Evolutionary conservation across 2,329 filamentous ascomycete genomes (phyloP).

Genomic region (Beauveria asiatica): DNA sequence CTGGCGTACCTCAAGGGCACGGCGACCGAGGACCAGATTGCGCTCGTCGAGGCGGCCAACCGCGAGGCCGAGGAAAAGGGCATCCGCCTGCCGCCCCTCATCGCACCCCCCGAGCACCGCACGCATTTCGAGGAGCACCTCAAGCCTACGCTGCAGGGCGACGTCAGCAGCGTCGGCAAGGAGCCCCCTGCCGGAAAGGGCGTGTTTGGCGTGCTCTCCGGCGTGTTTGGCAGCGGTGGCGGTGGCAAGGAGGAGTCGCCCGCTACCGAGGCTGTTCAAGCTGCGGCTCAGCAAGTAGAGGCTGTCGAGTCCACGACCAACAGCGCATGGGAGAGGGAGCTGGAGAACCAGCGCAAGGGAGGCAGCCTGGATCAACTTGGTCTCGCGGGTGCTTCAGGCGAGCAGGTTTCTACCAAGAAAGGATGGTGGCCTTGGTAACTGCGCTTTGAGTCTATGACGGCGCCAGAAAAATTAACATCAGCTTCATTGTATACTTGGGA

Average conservation of each 20-base stretch:
- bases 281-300: slow-evolving; percentile 14
- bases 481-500: slow-evolving; percentile 5
- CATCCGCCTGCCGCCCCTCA: slow-evolving; percentile 41
- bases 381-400: slow-evolving; percentile 22
- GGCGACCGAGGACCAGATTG: slow-evolving; percentile 47
- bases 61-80: slow-evolving; percentile 36
- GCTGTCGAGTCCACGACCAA: slow-evolving; percentile 30
- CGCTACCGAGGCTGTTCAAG: background rate
- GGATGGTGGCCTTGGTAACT: slow-evolving; percentile 37
- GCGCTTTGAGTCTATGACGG: background rate
- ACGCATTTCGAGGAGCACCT: slow-evolving; percentile 28
- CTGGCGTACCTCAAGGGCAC: slow-evolving; percentile 52
- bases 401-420: slow-evolving; percentile 32
- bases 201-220: slow-evolving; percentile 26
- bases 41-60: slow-evolving; percentile 49
- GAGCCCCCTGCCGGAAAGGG: slow-evolving; percentile 24
- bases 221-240: slow-evolving; percentile 19
- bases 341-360: slow-evolving; percentile 40
- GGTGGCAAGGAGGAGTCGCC: slow-evolving; percentile 15
- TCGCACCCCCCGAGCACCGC: slow-evolving; percentile 35
- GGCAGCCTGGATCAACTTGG: slow-evolving; percentile 44
- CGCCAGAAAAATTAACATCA: slow-evolving; percentile 6
- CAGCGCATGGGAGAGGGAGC: slow-evolving; percentile 39
- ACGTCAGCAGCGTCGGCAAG: slow-evolving; percentile 15
- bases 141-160: slow-evolving; percentile 23